Percentiles rank a stretch among this genome's conserved stretches.
Evolutionary conservation across 306 rosid species (phyloP).

Genomic region (Prunus dulcis): DNA sequence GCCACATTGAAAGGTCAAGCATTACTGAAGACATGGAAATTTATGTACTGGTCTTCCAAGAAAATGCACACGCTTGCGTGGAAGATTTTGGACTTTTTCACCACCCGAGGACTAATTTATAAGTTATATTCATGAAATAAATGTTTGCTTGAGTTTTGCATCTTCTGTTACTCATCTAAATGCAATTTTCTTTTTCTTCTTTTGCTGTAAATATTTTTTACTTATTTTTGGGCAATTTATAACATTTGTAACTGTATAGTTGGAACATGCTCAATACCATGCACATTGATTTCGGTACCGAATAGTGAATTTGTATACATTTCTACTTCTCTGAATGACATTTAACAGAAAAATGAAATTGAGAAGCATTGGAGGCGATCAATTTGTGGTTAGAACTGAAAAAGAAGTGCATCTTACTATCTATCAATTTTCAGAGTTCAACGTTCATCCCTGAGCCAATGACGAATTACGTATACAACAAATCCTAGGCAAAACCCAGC

Average conservation of each 20-base stretch:
- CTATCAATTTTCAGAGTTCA: not conserved
- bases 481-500: constrained; percentile 59
- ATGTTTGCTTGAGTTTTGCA: not conserved
- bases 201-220: too few species aligned
- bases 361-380: not conserved
- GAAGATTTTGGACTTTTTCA: not conserved
- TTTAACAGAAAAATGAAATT: not conserved
- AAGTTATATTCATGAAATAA: not conserved
- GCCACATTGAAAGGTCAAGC: not conserved
- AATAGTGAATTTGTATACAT: too few species aligned
- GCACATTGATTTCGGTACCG: too few species aligned
- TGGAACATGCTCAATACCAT: not conserved
- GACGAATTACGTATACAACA: constrained; percentile 36
- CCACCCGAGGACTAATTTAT: not conserved
- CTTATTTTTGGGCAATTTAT: too few species aligned
- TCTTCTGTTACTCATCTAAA: too few species aligned
- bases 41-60: not conserved
- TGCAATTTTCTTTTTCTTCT: too few species aligned
- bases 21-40: not conserved
- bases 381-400: not conserved
- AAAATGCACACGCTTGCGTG: not conserved
- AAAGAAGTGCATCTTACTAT: not conserved
- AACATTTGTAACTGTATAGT: not conserved
- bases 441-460: constrained; percentile 63
- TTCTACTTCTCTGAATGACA: not conserved